Percentiles rank a stretch among this genome's conserved stretches.
Evolutionary conservation across 306 rosid species (phyloP).

Genomic region (Rosa lucieae): DNA sequence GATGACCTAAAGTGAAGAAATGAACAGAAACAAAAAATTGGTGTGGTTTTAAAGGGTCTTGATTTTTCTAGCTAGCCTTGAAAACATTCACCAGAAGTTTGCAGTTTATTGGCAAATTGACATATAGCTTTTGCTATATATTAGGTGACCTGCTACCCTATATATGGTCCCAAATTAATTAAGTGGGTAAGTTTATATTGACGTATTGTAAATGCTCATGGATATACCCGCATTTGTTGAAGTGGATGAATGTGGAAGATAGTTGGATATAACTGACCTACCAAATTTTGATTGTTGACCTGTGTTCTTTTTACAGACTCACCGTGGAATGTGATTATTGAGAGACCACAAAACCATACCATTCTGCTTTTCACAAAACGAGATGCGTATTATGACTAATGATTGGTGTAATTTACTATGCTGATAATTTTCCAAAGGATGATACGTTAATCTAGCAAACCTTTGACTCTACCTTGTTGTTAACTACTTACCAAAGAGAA

Average conservation of each 20-base stretch:
- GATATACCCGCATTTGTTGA: background rate
- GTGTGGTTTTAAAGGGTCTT: background rate
- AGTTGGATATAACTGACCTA: background rate
- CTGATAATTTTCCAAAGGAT: background rate
- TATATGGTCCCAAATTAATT: conserved; percentile 7
- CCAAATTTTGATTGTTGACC: background rate
- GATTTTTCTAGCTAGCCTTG: background rate
- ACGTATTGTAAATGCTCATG: background rate
- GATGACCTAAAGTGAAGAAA: background rate
- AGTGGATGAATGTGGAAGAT: background rate
- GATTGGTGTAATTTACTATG: background rate
- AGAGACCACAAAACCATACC: background rate
- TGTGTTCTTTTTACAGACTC: background rate
- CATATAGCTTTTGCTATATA: background rate
- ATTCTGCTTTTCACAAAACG: background rate
- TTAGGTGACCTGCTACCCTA: background rate
- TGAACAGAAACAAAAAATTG: background rate
- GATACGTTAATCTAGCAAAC: background rate
- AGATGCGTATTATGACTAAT: background rate
- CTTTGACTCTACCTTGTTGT: background rate
- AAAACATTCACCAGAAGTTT: background rate
- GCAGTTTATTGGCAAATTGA: background rate
- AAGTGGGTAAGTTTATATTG: background rate
- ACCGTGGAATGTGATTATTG: background rate
- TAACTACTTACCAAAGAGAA: background rate